These are phyloP conservation scores for Mimosa bimucronata DNA, from an alignment of 306 rosid species.

Conservation along the genomic window DNA sequence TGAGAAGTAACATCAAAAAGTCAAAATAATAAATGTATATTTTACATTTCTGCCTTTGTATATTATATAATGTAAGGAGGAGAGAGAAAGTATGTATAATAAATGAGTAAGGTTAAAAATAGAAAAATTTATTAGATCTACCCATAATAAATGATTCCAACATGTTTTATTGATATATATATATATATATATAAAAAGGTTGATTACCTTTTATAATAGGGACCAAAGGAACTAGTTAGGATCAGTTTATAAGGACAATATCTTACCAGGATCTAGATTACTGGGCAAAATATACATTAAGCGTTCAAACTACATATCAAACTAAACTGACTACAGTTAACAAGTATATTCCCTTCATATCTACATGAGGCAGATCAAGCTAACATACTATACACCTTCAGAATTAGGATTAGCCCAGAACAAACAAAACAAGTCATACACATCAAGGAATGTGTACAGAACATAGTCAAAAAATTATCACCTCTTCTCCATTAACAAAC, in stretches of 20 bases:
- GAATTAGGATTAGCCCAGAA: background rate
- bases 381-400: background rate
- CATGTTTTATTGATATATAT: too few relatives aligned
- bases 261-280: background rate
- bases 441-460: background rate
- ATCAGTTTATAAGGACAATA: background rate
- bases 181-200: too few relatives aligned
- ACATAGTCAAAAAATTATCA: background rate
- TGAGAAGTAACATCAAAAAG: too few relatives aligned
- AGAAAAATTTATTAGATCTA: too few relatives aligned
- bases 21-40: too few relatives aligned
- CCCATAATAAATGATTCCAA: too few relatives aligned
- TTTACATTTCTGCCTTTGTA: too few relatives aligned
- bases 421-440: background rate
- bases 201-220: too few relatives aligned
- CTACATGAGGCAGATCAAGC: background rate
- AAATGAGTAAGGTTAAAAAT: too few relatives aligned
- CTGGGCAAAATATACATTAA: background rate
- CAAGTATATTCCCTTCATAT: background rate
- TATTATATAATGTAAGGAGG: too few relatives aligned
- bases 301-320: background rate
- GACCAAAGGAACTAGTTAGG: background rate
- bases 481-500: conserved; percentile 6
- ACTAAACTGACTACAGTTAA: background rate
- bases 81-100: too few relatives aligned